Percentiles rank a stretch among this genome's conserved stretches.
Evolutionary conservation across 2,329 filamentous ascomycete species (phyloP).

Genomic region (Thielaviopsis populi): DNA sequence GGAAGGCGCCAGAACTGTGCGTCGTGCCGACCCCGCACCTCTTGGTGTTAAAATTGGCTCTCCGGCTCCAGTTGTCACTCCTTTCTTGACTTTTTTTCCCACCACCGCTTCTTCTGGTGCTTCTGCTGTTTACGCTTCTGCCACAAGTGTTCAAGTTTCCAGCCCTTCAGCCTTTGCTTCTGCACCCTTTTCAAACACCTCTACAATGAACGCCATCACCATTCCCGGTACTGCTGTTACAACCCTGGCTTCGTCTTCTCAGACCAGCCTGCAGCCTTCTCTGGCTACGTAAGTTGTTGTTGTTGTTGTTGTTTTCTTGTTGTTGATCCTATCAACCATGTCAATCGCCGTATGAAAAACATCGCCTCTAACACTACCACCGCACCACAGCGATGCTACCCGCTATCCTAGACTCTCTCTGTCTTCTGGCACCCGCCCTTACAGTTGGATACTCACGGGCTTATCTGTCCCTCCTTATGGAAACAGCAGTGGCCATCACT

Average conservation of each 20-base stretch:
- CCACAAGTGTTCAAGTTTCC: background rate
- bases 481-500: background rate
- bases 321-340: too few species aligned
- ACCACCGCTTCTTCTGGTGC: background rate
- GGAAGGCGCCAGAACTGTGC: background rate
- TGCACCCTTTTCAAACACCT: slow-evolving; percentile 2
- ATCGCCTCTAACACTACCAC: background rate
- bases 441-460: background rate
- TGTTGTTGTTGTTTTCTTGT: too few species aligned
- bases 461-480: background rate
- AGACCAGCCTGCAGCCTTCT: background rate
- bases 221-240: slow-evolving; percentile 11
- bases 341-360: too few species aligned
- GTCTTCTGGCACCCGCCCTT: background rate
- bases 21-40: slow-evolving; percentile 8
- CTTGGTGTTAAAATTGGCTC: background rate
- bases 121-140: background rate
- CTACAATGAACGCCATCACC: slow-evolving; percentile 13
- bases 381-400: background rate
- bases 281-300: slow-evolving; percentile 9
- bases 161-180: background rate
- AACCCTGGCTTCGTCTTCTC: background rate
- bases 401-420: slow-evolving; percentile 1
- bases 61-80: slow-evolving; percentile 1
- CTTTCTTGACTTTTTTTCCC: slow-evolving; percentile 9